Percentiles rank a stretch among this genome's conserved stretches.
phyloP scores from a whole-genome alignment of 345 rosid species.

The Murraya paniculata region DNA sequence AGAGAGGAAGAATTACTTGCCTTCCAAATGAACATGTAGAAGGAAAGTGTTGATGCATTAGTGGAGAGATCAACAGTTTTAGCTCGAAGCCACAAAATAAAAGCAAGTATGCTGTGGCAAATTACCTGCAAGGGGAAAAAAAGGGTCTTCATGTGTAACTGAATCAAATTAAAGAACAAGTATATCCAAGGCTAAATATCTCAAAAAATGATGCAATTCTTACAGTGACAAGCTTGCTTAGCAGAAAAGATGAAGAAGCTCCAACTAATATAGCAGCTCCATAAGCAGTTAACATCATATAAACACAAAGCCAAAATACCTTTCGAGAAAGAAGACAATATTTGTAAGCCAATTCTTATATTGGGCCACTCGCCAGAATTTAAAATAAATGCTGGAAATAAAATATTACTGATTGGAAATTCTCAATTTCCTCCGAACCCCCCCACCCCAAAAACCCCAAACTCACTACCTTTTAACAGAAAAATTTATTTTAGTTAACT shows the following conservation, averaged over 20 bases:
- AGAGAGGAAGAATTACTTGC: background rate
- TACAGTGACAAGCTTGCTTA: conserved; percentile 26
- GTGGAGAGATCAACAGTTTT: conserved; percentile 21
- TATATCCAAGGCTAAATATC: background rate
- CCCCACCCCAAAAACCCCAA: too few species aligned
- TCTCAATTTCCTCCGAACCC: too few species aligned
- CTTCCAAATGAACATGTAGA: conserved; percentile 41
- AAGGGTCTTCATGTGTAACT: background rate
- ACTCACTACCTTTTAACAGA: too few species aligned
- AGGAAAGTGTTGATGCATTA: conserved; percentile 21
- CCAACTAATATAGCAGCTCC: conserved; percentile 30
- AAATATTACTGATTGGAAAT: too few species aligned
- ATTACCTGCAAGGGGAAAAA: conserved; percentile 7
- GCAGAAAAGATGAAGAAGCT: conserved; percentile 19
- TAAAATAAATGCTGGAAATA: background rate
- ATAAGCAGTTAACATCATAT: conserved; percentile 26
- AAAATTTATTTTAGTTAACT: too few species aligned
- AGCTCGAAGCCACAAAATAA: conserved; percentile 24
- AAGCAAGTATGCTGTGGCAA: conserved; percentile 27
- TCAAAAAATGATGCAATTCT: background rate
- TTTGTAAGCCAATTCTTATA: background rate
- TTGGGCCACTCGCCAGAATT: background rate
- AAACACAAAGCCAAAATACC: conserved; percentile 32
- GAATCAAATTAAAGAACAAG: background rate
- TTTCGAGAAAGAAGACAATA: background rate